Base-by-base conservation (phyloP, 2,329 filamentous ascomycete genomes). In the Stagonosporopsis rhizophila region DNA sequence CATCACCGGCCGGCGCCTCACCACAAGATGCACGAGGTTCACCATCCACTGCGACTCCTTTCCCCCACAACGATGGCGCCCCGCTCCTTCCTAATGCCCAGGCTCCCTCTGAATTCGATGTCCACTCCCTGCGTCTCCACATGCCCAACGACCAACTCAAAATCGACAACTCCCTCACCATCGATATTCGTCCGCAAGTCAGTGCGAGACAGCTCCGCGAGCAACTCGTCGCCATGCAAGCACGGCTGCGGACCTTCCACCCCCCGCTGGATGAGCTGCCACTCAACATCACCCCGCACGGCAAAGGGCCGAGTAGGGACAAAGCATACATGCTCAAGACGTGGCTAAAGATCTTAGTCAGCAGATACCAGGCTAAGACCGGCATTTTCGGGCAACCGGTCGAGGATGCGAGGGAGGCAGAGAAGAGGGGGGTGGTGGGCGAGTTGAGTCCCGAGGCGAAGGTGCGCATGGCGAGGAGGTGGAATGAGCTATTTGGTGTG, bases 251-350 rank as follows among this genome's bases (percentile, higher is more conserved):
- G 11, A 56, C 44, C 4, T 59, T 63, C 3, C 71, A 67, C 32
- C 71, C 71, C 1, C 58, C 62, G 2, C 65, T 73, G 44, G 67
- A 72, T 25, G 56, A 44, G 2, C 58, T 73, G 0, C 71, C 72
- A 0, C 68, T 65, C 44, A 58, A n/a, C 14, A 6, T 50, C 15
- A 11, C 9, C 4, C 6, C 22, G n/a, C 34, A 25, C 3, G 20
- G 44, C 5, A 35, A 38, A 17, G 34, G 11, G 9, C 7, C 19
- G 6, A 17, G 7, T 5, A 35, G 12, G 17, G 59, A 4, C 65
- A 68, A 15, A 47, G 57, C 8, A 63, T 6, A 25, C 11, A 8
- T 62, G 0, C 28, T 73, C n/a, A 61, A 64, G 37, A 69, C 60
- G 1, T 75, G 69, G 68, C 56, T 74, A 0, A 71, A 63, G 45